These are phyloP conservation scores for Aspergillus cavernicola DNA, from an alignment of 495 filamentous ascomycete species.

Conservation along the genomic window DNA sequence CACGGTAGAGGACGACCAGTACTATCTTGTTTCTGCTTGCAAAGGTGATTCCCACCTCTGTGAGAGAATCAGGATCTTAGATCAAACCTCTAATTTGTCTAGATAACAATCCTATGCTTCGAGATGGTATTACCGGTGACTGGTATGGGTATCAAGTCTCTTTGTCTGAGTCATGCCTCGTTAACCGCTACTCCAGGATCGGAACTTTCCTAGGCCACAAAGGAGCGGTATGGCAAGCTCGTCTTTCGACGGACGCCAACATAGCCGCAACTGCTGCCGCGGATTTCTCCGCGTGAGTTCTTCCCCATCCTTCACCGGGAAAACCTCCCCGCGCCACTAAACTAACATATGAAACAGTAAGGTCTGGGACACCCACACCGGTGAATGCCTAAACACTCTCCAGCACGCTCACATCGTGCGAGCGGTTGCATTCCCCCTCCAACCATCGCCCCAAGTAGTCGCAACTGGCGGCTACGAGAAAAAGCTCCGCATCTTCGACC, in stretches of 20 bases:
- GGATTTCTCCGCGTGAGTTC: conserved; percentile 85
- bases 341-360: conserved; percentile 52
- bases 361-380: conserved; percentile 94
- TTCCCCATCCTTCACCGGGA: background rate
- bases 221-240: conserved; percentile 93
- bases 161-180: background rate
- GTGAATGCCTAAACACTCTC: conserved; percentile 83
- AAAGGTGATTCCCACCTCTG: conserved; percentile 60
- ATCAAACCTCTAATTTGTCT: conserved; percentile 4
- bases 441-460: conserved; percentile 69
- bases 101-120: conserved; percentile 98
- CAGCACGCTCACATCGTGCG: conserved; percentile 93
- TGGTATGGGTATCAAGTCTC: conserved; percentile 53
- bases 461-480: conserved; percentile 95
- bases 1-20: conserved; percentile 78
- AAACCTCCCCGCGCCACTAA: background rate
- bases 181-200: conserved; percentile 53
- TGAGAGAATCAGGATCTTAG: background rate
- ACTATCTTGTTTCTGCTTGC: conserved; percentile 96
- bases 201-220: conserved; percentile 98
- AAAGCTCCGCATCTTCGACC: conserved; percentile 91
- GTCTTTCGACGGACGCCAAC: conserved; percentile 81
- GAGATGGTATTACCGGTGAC: conserved; percentile 93
- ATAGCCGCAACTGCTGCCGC: conserved; percentile 90
- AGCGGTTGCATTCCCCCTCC: conserved; percentile 79